phyloP scores from a whole-genome alignment of 192 early-diverging fungal species.

The Mortierella claussenii region DNA sequence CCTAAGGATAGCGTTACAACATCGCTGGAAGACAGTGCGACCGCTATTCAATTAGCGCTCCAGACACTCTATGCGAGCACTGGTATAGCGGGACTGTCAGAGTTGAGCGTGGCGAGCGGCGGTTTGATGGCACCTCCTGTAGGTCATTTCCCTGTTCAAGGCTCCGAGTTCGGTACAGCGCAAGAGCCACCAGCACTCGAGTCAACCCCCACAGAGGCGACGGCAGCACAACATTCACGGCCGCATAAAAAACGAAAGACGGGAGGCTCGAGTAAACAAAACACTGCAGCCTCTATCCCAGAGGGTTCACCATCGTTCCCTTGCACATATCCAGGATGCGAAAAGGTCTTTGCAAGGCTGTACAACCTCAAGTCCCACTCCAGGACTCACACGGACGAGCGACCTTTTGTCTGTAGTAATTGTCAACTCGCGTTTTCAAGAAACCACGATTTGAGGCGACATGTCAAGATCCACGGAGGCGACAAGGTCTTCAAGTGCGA shows the following conservation, averaged over 20 bases:
- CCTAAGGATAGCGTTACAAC: slow-evolving; percentile 12
- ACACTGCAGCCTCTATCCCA: slow-evolving; percentile 56
- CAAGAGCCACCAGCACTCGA: slow-evolving; percentile 7
- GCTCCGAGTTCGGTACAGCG: slow-evolving; percentile 42
- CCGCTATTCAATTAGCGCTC: slow-evolving; percentile 33
- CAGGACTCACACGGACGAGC: slow-evolving; percentile 75
- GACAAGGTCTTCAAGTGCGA: slow-evolving; percentile 77
- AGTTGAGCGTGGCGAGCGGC: slow-evolving; percentile 3
- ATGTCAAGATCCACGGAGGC: slow-evolving; percentile 79
- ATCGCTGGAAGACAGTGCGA: background rate
- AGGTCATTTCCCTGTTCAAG: slow-evolving; percentile 44
- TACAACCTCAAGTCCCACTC: slow-evolving; percentile 82
- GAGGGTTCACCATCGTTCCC: slow-evolving; percentile 46
- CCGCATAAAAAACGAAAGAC: slow-evolving; percentile 32
- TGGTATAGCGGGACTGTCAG: slow-evolving; percentile 25
- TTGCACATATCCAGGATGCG: slow-evolving; percentile 58
- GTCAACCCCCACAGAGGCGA: background rate
- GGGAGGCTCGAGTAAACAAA: slow-evolving; percentile 21
- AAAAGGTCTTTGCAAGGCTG: slow-evolving; percentile 73
- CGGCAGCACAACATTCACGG: no score
- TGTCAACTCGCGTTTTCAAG: slow-evolving; percentile 83
- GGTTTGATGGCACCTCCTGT: slow-evolving; percentile 21
- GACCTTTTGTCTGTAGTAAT: slow-evolving; percentile 73
- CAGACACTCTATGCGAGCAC: slow-evolving; percentile 24
- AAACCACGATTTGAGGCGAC: slow-evolving; percentile 89